phyloP scores from a whole-genome alignment of 768 basidiomycete genomes.

The Phanerochaete carnosa region DNA sequence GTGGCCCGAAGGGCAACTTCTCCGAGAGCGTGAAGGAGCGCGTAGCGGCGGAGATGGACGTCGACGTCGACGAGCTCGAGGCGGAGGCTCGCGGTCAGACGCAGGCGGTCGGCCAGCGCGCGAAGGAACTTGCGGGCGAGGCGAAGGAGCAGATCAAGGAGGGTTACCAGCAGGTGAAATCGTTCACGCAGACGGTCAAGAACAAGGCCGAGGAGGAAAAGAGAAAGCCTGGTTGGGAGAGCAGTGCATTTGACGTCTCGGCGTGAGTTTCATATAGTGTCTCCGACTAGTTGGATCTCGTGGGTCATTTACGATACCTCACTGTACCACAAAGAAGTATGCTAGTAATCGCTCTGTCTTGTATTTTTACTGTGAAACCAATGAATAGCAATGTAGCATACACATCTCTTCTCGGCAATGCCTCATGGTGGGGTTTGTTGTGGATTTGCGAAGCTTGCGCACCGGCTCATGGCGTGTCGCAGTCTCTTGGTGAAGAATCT shows the following conservation, averaged over 20 bases:
- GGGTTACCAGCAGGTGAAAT: conserved; percentile 22
- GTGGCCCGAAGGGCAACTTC: conserved; percentile 57
- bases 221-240: conserved; percentile 32
- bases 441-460: no score
- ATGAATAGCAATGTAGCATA: background rate
- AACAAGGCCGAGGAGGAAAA: conserved; percentile 31
- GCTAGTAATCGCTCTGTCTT: background rate
- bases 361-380: background rate
- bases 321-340: background rate
- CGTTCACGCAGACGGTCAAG: conserved; percentile 30
- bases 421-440: no score
- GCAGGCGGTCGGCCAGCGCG: conserved; percentile 17
- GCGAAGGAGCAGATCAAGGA: conserved; percentile 26
- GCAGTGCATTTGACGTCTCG: conserved; percentile 32
- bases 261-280: background rate
- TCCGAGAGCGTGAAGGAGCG: conserved; percentile 39
- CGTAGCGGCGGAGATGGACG: conserved; percentile 26
- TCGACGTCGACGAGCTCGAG: conserved; percentile 24
- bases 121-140: conserved; percentile 21
- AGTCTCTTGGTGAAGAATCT: no score
- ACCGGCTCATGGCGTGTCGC: no score
- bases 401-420: no score
- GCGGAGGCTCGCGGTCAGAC: conserved; percentile 20
- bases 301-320: background rate
- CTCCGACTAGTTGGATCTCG: background rate